Percentiles rank a stretch among this genome's conserved stretches.
phyloP scores from a whole-genome alignment of 352 stramenopile genomes.

The Globisporangium parvum region DNA sequence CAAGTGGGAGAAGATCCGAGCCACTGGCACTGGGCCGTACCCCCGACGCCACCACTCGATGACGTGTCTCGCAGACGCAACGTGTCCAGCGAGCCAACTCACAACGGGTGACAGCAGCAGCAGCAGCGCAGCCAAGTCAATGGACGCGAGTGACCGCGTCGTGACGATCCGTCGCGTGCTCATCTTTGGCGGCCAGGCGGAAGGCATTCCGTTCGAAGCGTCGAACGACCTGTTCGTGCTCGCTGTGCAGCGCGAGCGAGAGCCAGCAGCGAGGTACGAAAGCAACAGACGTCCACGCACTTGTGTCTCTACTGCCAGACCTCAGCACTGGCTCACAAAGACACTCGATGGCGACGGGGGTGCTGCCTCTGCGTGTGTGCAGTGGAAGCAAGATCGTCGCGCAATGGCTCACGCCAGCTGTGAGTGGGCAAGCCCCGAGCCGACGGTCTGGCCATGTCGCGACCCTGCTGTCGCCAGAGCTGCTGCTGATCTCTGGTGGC shows the following conservation, averaged over 20 bases:
- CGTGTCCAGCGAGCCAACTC: not conserved
- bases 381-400: slow-evolving; percentile 19
- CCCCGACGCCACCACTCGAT: slow-evolving; percentile 61
- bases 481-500: slow-evolving; percentile 50
- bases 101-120: not conserved
- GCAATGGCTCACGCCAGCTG: slow-evolving; percentile 28
- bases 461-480: slow-evolving; percentile 31
- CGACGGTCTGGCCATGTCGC: slow-evolving; percentile 41
- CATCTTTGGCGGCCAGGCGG: slow-evolving; percentile 63
- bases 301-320: no score
- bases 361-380: not conserved
- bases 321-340: no score
- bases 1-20: slow-evolving; percentile 61
- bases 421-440: slow-evolving; percentile 29
- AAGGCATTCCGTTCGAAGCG: slow-evolving; percentile 59
- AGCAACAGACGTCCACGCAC: not conserved
- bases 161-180: slow-evolving; percentile 40
- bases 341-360: no score
- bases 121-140: not conserved
- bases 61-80: slow-evolving; percentile 38
- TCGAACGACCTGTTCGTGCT: slow-evolving; percentile 63
- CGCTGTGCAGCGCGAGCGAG: slow-evolving; percentile 1
- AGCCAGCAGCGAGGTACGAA: not conserved
- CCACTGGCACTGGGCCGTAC: slow-evolving; percentile 30
- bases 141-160: not conserved